Percentiles rank a stretch among this genome's conserved stretches.
Conservation (phyloP, 1,139 yeast species). For the Lodderomyces beijingensis region DNA sequence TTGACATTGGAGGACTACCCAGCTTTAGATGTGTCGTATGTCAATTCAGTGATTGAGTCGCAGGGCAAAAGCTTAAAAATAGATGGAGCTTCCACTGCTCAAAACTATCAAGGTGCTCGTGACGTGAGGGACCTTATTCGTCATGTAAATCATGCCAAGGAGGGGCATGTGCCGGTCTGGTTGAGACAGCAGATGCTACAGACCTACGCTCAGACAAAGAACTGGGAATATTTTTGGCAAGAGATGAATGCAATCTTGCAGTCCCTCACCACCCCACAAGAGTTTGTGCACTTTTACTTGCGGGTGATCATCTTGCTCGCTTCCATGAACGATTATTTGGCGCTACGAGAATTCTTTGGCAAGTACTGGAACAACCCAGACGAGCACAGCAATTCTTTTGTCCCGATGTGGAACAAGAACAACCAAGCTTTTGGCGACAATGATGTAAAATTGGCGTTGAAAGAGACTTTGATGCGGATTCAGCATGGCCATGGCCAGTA, state of each 20-base stretch:
- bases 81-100: conserved; percentile 4
- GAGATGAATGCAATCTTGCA: conserved; percentile 27
- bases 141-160: conserved; percentile 5
- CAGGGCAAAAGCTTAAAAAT: conserved; percentile 2
- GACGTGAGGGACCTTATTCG: conserved; percentile 27
- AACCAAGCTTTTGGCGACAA: conserved; percentile 16
- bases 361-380: conserved; percentile 26
- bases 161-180: conserved; percentile 14
- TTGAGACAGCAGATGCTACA: conserved; percentile 32
- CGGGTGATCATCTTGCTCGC: conserved; percentile 18
- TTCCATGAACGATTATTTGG: conserved; percentile 16
- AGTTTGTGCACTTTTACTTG: not conserved
- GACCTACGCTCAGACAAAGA: conserved; percentile 36
- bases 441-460: conserved; percentile 21
- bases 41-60: conserved; percentile 2
- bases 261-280: conserved; percentile 5
- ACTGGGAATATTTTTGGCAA: conserved; percentile 39
- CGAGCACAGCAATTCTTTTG: conserved; percentile 20
- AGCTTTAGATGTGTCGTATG: conserved; percentile 7
- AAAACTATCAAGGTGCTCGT: conserved; percentile 28
- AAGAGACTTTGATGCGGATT: conserved; percentile 18
- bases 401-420: conserved; percentile 18
- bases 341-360: conserved; percentile 29
- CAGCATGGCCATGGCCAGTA: conserved; percentile 10
- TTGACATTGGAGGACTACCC: conserved; percentile 15